These are phyloP conservation scores for Acer campestre DNA, from an alignment of 345 rosid genomes.

Conservation along the genomic window DNA sequence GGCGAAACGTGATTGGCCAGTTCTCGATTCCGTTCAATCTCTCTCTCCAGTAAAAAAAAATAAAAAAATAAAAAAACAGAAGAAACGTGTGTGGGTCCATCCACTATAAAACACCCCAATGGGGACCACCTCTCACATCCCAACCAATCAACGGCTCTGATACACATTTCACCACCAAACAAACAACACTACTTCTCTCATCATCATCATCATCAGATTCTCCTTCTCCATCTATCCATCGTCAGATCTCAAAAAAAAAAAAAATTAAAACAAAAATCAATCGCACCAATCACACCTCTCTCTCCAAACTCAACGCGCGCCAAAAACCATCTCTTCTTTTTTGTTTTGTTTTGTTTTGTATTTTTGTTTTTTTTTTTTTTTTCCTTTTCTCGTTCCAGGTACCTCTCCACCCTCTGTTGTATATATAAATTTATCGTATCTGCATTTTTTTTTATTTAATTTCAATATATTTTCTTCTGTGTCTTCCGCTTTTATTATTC, in stretches of 20 bases:
- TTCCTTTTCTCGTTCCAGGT: not conserved
- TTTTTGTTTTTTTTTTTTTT: not conserved
- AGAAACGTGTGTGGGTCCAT: constrained; percentile 15
- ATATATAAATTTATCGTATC: not conserved
- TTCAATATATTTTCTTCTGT: not conserved
- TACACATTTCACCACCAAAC: not conserved
- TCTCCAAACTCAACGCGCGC: constrained; percentile 32
- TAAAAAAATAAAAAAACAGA: too few species aligned
- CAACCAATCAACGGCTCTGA: constrained; percentile 14
- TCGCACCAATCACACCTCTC: constrained; percentile 23
- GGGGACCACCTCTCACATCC: not conserved
- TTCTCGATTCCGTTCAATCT: not conserved
- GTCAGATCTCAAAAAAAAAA: constrained; percentile 33
- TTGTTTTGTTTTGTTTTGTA: not conserved
- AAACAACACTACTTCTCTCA: too few species aligned
- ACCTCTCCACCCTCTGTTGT: not conserved
- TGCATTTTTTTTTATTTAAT: too few species aligned
- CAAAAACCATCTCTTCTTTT: constrained; percentile 24
- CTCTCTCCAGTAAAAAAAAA: not conserved
- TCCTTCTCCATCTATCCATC: constrained; percentile 39
- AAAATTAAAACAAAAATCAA: not conserved
- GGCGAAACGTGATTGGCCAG: not conserved
- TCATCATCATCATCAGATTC: not conserved
- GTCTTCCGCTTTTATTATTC: not conserved
- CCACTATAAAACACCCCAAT: not conserved